Percentiles rank a stretch among this genome's conserved stretches.
Evolutionary conservation across 2,329 filamentous ascomycete genomes (phyloP).

Genomic region (Phialocephala subalpina): DNA sequence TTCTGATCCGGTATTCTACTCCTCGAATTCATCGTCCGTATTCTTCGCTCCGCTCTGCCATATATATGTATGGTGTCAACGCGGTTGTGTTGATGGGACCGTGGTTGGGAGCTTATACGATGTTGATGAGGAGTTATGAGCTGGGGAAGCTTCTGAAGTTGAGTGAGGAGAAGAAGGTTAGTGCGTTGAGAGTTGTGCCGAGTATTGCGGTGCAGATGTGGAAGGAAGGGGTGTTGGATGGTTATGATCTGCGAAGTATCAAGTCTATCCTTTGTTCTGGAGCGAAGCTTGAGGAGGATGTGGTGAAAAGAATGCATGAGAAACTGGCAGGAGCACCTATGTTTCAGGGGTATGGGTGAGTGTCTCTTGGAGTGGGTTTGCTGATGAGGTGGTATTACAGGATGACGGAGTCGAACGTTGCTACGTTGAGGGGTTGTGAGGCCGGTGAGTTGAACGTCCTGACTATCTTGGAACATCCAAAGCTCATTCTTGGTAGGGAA

Average conservation of each 20-base stretch:
- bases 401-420: conserved; percentile 19
- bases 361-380: neutral
- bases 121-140: conserved; percentile 6
- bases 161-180: neutral
- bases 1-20: conserved; percentile 12
- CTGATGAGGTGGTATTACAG: neutral
- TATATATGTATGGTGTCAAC: conserved; percentile 12
- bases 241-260: neutral
- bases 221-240: neutral
- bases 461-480: neutral
- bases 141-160: neutral
- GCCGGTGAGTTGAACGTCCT: neutral
- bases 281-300: conserved; percentile 8
- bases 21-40: neutral
- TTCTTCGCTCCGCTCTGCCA: conserved; percentile 16
- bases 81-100: neutral
- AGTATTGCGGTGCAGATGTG: neutral
- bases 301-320: conserved; percentile 6
- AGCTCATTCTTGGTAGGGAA: neutral
- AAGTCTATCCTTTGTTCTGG: conserved; percentile 13
- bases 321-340: conserved; percentile 9
- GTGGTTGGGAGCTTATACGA: conserved; percentile 3
- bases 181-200: conserved; percentile 13
- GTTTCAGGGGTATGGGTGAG: conserved; percentile 18
- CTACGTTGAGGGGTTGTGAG: conserved; percentile 1